Conservation (phyloP, 805 yeast genomes). For the Candida piceae region DNA sequence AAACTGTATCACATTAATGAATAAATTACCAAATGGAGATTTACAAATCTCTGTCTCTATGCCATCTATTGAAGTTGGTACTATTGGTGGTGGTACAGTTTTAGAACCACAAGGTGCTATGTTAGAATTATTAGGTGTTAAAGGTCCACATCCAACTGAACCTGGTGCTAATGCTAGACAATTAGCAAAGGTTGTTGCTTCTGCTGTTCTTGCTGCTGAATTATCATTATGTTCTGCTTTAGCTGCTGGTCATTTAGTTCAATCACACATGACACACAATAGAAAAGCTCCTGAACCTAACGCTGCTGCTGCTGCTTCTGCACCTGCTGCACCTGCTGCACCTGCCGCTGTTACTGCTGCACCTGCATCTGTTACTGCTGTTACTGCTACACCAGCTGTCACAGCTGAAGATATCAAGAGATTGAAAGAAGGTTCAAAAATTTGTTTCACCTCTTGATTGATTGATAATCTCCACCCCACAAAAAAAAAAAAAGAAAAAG, state of each 20-base stretch:
- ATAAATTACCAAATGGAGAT: slow-evolving; percentile 67
- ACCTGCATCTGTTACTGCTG: slow-evolving; percentile 11
- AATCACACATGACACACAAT: slow-evolving; percentile 95
- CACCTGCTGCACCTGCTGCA: slow-evolving; percentile 5
- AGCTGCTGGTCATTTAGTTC: slow-evolving; percentile 98
- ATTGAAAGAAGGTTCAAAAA: slow-evolving; percentile 66
- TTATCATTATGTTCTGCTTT: slow-evolving; percentile 90
- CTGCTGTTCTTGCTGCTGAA: slow-evolving; percentile 95
- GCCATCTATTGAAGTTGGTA: slow-evolving; percentile 99
- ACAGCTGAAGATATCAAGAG: slow-evolving; percentile 37
- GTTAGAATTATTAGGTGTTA: slow-evolving; percentile 89
- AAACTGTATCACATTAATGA: slow-evolving; percentile 95
- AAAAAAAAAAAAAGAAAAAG: background rate
- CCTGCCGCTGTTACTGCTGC: slow-evolving; percentile 17
- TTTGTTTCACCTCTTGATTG: slow-evolving; percentile 60
- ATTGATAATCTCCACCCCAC: background rate
- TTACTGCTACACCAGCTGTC: slow-evolving; percentile 10
- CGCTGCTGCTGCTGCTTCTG: slow-evolving; percentile 25
- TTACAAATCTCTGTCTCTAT: slow-evolving; percentile 92
- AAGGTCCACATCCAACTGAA: slow-evolving; percentile 88
- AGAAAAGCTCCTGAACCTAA: slow-evolving; percentile 39
- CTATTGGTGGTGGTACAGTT: slow-evolving; percentile 98
- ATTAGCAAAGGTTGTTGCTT: slow-evolving; percentile 87
- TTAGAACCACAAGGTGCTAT: slow-evolving; percentile 95
- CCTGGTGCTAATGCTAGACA: slow-evolving; percentile 96